Conservation (phyloP, 169 alveolate genomes). For the Eimeria necatrix region DNA sequence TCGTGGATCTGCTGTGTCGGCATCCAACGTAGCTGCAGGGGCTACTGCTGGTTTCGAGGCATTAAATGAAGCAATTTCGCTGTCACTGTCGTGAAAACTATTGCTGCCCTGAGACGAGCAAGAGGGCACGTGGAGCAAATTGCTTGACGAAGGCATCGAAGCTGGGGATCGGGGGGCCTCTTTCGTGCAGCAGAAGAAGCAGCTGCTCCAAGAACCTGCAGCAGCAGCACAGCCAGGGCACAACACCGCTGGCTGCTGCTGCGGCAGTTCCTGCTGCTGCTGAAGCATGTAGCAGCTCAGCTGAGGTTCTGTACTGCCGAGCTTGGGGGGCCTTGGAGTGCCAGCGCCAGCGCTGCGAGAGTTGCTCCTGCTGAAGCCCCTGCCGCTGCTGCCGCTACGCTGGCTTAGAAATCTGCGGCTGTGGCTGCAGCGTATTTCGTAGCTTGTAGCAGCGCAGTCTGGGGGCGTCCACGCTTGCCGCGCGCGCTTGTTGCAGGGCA, state of each 20-base stretch:
- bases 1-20: not conserved
- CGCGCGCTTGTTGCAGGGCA: constrained; percentile 16
- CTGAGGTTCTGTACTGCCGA: constrained; percentile 70
- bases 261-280: constrained; percentile 60
- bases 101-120: constrained; percentile 66
- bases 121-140: not conserved
- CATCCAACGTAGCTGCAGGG: constrained; percentile 5
- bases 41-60: constrained; percentile 22
- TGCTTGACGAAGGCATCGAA: not conserved
- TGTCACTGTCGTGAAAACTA: constrained; percentile 45
- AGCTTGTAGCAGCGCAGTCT: constrained; percentile 13
- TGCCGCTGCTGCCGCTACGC: constrained; percentile 70
- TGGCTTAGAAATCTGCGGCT: constrained; percentile 27
- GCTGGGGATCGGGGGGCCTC: not conserved
- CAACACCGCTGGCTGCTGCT: constrained; percentile 33
- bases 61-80: constrained; percentile 27
- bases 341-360: not conserved
- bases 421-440: constrained; percentile 68
- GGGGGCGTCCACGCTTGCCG: constrained; percentile 43
- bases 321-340: constrained; percentile 58
- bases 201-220: not conserved
- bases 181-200: constrained; percentile 5
- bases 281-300: constrained; percentile 53
- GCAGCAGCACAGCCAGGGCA: constrained; percentile 43
- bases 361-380: constrained; percentile 22